phyloP scores from a whole-genome alignment of 2,329 filamentous ascomycete genomes.

The Apiospora marii region DNA sequence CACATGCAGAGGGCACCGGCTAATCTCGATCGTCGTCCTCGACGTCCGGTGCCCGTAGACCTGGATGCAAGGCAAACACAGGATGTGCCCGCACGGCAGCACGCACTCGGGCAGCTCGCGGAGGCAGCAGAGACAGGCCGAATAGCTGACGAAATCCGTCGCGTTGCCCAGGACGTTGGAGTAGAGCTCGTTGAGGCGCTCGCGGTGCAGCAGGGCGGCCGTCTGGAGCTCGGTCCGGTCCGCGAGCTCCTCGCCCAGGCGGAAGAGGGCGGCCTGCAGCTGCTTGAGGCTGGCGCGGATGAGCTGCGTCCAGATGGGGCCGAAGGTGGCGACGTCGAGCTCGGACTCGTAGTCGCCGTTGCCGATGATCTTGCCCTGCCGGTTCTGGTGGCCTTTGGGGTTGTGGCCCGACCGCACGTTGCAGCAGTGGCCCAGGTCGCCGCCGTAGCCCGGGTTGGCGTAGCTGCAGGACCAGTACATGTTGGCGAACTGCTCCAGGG shows the following conservation, averaged over 20 bases:
- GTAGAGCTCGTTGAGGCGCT: constrained; percentile 42
- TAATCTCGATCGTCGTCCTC: constrained; percentile 43
- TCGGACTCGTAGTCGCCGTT: constrained; percentile 42
- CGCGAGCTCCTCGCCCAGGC: constrained; percentile 39
- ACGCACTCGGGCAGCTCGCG: constrained; percentile 43
- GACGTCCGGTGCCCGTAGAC: constrained; percentile 42
- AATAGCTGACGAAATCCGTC: constrained; percentile 41
- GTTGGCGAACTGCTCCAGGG: constrained; percentile 41
- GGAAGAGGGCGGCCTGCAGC: constrained; percentile 39
- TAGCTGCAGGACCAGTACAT: constrained; percentile 43
- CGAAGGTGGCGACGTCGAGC: constrained; percentile 37
- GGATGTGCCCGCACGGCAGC: constrained; percentile 42
- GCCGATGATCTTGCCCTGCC: constrained; percentile 43
- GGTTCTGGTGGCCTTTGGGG: constrained; percentile 44
- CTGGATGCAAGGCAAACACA: constrained; percentile 41
- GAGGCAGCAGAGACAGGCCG: constrained; percentile 43
- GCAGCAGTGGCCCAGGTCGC: constrained; percentile 41
- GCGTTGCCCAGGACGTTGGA: constrained; percentile 40
- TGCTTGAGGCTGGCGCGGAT: constrained; percentile 39
- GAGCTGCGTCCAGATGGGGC: constrained; percentile 39
- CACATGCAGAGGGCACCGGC: constrained; percentile 41
- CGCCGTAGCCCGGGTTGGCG: constrained; percentile 34
- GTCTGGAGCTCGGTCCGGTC: constrained; percentile 41
- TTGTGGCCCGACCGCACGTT: constrained; percentile 44
- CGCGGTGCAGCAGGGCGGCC: constrained; percentile 40